These are phyloP conservation scores for Epichloe glyceriae DNA, from an alignment of 2,329 filamentous ascomycete species.

Conservation along the genomic window DNA sequence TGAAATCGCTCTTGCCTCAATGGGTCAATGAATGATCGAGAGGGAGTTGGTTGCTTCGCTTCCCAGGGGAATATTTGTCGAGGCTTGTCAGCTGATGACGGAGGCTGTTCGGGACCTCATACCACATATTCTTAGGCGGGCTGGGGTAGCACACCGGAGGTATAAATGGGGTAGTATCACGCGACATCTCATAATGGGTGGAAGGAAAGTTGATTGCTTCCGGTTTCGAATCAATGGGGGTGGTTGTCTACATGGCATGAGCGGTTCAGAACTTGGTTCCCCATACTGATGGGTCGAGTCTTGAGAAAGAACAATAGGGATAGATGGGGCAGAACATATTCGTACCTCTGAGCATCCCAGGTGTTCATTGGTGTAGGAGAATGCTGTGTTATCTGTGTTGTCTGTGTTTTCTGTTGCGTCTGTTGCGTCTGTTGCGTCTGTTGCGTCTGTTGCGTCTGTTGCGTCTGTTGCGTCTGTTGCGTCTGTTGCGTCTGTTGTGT, in stretches of 20 bases:
- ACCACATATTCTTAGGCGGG: conserved; percentile 80
- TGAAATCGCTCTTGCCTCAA: conserved; percentile 9
- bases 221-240: conserved; percentile 57
- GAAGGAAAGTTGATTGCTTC: conserved; percentile 77
- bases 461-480: too few relatives aligned
- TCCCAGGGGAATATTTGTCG: conserved; percentile 89
- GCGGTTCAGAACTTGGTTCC: conserved; percentile 1
- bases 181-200: conserved; percentile 72
- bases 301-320: not conserved
- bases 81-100: conserved; percentile 39
- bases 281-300: not conserved
- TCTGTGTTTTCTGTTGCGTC: too few relatives aligned
- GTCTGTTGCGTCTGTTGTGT: not conserved
- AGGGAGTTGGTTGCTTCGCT: conserved; percentile 44
- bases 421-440: not conserved
- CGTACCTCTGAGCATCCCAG: conserved; percentile 44
- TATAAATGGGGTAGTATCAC: conserved; percentile 60
- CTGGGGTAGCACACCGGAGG: conserved; percentile 68
- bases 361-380: conserved; percentile 17
- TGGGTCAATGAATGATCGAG: conserved; percentile 43
- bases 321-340: not conserved
- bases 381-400: not conserved
- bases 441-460: too few relatives aligned
- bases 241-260: conserved; percentile 36
- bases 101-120: conserved; percentile 59